Conservation (phyloP, 352 stramenopile species). For the Peronosclerospora sorghi region DNA sequence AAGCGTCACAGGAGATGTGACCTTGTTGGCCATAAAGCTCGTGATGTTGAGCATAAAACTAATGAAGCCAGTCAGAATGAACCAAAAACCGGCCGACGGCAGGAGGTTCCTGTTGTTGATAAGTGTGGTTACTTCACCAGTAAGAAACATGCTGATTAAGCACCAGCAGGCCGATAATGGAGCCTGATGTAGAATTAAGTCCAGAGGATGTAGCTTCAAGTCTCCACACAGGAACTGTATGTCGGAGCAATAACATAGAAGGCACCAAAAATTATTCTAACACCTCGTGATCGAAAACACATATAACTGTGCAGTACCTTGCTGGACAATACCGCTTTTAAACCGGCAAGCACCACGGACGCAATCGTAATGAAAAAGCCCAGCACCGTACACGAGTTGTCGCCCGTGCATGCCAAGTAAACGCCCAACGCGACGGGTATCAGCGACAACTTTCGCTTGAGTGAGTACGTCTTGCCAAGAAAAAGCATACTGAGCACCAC, state of each 20-base stretch:
- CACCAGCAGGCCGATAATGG: constrained; percentile 88
- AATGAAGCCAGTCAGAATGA: constrained; percentile 79
- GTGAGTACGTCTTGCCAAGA: constrained; percentile 66
- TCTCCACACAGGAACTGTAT: constrained; percentile 83
- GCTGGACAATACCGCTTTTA: constrained; percentile 89
- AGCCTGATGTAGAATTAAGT: constrained; percentile 89
- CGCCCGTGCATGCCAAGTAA: constrained; percentile 72
- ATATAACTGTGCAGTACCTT: constrained; percentile 56
- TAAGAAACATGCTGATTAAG: constrained; percentile 69
- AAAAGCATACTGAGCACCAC: constrained; percentile 76
- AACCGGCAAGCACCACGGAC: constrained; percentile 84
- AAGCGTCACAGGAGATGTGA: constrained; percentile 90
- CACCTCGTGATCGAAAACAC: no score
- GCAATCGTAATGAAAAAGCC: constrained; percentile 84
- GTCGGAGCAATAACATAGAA: not conserved
- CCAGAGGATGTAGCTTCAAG: constrained; percentile 88
- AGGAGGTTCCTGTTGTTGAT: constrained; percentile 54
- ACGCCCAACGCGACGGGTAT: constrained; percentile 76
- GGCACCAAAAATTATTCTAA: not conserved
- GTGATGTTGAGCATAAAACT: constrained; percentile 91
- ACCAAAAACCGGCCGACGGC: constrained; percentile 50
- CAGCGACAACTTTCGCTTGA: constrained; percentile 58
- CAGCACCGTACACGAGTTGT: constrained; percentile 84
- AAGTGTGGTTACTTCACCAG: constrained; percentile 56
- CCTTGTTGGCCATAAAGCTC: constrained; percentile 91